Conservation (phyloP, 1,284 basidiomycete species). For the Boletellus deceptivus region DNA sequence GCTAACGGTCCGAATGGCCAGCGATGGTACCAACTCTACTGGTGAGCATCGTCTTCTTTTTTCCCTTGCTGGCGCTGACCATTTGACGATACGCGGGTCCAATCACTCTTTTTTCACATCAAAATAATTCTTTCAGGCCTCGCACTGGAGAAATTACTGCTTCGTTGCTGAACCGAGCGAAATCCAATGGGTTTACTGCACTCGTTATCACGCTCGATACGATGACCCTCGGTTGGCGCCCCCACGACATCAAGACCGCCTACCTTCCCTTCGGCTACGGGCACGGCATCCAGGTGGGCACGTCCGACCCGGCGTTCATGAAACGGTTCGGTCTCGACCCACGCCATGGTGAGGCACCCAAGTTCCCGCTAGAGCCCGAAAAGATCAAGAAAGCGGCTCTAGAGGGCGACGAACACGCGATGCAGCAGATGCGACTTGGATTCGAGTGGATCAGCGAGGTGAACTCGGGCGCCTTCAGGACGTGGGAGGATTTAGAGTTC, state of each 20-base stretch:
- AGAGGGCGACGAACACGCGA: slow-evolving; percentile 41
- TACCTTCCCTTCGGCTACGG: slow-evolving; percentile 40
- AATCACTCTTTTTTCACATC: too few relatives aligned
- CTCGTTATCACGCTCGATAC: slow-evolving; percentile 56
- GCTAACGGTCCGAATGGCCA: slow-evolving; percentile 43
- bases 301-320: slow-evolving; percentile 57
- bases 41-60: slow-evolving; percentile 29
- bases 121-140: slow-evolving; percentile 45
- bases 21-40: slow-evolving; percentile 66
- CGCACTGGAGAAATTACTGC: slow-evolving; percentile 42
- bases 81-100: too few relatives aligned
- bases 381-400: slow-evolving; percentile 37
- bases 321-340: slow-evolving; percentile 30
- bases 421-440: slow-evolving; percentile 45
- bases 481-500: slow-evolving; percentile 67
- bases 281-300: slow-evolving; percentile 43
- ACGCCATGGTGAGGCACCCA: slow-evolving; percentile 29
- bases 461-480: slow-evolving; percentile 57
- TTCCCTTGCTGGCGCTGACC: not conserved
- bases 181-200: slow-evolving; percentile 47
- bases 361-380: slow-evolving; percentile 57
- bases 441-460: slow-evolving; percentile 56
- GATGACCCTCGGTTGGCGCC: slow-evolving; percentile 48
- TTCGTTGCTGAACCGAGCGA: slow-evolving; percentile 49
- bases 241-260: slow-evolving; percentile 42